phyloP scores from a whole-genome alignment of 768 basidiomycete species.

The Kwoniella heveanensis region DNA sequence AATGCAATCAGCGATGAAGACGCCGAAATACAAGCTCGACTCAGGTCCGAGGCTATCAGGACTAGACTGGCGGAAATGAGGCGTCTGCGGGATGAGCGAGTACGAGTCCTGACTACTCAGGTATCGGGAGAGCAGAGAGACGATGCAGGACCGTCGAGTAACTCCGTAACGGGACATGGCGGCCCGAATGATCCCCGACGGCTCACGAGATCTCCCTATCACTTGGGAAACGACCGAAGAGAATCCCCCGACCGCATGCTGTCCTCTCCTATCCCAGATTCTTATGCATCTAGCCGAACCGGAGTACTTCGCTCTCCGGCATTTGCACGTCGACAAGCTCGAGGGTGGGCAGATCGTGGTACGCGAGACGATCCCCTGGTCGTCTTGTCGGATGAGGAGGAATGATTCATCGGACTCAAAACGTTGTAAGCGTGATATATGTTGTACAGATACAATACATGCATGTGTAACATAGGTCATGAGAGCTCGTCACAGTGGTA shows the following conservation, averaged over 20 bases:
- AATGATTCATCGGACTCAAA: neutral
- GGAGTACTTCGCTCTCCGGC: slow-evolving; percentile 14
- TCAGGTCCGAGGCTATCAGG: slow-evolving; percentile 1
- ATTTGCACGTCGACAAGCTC: slow-evolving; percentile 29
- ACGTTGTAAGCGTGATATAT: neutral
- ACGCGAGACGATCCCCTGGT: slow-evolving; percentile 36
- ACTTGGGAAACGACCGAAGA: neutral
- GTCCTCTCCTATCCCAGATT: neutral
- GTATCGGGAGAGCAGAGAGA: slow-evolving; percentile 3
- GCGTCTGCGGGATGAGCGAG: slow-evolving; percentile 28
- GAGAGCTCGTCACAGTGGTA: neutral
- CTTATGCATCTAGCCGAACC: neutral
- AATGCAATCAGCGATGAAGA: slow-evolving; percentile 27
- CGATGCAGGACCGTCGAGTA: neutral
- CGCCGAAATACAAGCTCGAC: slow-evolving; percentile 11
- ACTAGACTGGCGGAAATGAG: slow-evolving; percentile 24
- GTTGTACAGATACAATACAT: no score
- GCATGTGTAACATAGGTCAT: slow-evolving; percentile 1
- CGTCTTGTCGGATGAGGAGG: slow-evolving; percentile 36
- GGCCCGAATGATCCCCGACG: neutral
- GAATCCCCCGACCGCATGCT: neutral
- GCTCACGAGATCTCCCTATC: neutral
- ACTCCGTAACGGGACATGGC: neutral
- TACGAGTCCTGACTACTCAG: slow-evolving; percentile 9
- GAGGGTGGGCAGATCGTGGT: slow-evolving; percentile 29